These are phyloP conservation scores for Solanum paucissectum DNA, from an alignment of 257 asterid species.

Conservation along the genomic window DNA sequence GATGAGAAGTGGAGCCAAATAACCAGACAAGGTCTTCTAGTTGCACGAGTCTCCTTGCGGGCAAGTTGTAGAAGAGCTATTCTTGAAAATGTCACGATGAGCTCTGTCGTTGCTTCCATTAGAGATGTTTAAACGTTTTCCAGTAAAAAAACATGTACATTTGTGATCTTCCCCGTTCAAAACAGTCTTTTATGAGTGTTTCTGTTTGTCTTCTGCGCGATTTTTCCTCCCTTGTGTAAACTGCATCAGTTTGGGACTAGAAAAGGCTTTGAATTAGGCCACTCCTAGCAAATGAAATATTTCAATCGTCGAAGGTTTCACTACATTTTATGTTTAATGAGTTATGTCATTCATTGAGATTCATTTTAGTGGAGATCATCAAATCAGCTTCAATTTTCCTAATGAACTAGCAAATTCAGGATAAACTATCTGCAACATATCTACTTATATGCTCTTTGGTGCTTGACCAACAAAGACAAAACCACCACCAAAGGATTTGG, in stretches of 20 bases:
- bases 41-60: not conserved
- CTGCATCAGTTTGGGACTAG: not conserved
- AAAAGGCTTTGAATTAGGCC: not conserved
- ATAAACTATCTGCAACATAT: not conserved
- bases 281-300: not conserved
- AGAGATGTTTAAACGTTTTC: not conserved
- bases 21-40: constrained; percentile 41
- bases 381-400: not conserved
- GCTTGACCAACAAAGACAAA: not conserved
- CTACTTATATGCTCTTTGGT: not conserved
- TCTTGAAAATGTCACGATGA: not conserved
- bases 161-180: not conserved
- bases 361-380: not conserved
- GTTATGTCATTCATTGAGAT: not conserved
- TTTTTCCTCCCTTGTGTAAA: not conserved
- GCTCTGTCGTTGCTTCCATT: not conserved
- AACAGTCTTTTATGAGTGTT: not conserved
- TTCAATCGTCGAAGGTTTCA: not conserved
- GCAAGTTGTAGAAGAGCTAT: not conserved
- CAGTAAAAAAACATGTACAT: not conserved
- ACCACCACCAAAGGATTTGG: rapidly evolving
- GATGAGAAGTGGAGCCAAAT: constrained; percentile 80
- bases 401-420: not conserved
- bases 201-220: not conserved
- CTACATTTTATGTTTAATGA: not conserved